phyloP scores from a whole-genome alignment of 768 basidiomycete species.

The Rhodotorula taiwanensis region DNA sequence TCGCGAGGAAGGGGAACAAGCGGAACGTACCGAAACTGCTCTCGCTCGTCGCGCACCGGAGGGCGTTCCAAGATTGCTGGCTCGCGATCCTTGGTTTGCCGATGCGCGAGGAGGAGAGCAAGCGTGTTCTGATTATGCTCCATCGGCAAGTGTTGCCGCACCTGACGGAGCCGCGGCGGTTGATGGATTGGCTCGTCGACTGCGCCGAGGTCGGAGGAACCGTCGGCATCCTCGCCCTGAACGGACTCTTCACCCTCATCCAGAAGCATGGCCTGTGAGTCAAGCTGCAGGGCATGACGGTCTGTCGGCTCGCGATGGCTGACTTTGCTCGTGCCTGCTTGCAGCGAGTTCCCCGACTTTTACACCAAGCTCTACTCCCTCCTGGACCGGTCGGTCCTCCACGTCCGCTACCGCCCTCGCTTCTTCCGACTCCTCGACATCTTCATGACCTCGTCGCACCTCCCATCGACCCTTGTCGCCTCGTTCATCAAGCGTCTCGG shows the following conservation, averaged over 20 bases:
- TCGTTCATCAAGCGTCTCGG: conserved; percentile 90
- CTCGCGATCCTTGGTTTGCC: conserved; percentile 54
- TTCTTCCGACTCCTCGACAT: conserved; percentile 89
- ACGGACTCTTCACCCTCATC: conserved; percentile 83
- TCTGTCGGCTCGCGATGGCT: not conserved
- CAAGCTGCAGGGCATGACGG: too few relatives aligned
- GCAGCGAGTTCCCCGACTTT: conserved; percentile 90
- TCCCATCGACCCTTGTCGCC: conserved; percentile 83
- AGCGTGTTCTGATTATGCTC: conserved; percentile 66
- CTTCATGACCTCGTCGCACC: conserved; percentile 88
- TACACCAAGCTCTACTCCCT: conserved; percentile 86
- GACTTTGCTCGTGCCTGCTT: not conserved
- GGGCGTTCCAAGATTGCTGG: conserved; percentile 78
- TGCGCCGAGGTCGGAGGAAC: conserved; percentile 77
- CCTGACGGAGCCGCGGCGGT: conserved; percentile 63
- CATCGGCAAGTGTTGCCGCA: conserved; percentile 78
- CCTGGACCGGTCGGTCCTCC: conserved; percentile 77
- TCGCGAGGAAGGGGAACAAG: conserved; percentile 45
- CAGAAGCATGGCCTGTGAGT: conserved; percentile 86
- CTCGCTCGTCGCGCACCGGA: conserved; percentile 58
- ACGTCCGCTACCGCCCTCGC: conserved; percentile 83
- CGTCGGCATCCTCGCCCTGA: conserved; percentile 79
- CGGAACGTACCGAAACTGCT: conserved; percentile 66
- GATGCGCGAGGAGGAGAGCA: conserved; percentile 46
- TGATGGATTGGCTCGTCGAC: conserved; percentile 87